Evolutionary conservation across 768 basidiomycete species (phyloP).

Genomic region (Boletus rufocinnamomeus): DNA sequence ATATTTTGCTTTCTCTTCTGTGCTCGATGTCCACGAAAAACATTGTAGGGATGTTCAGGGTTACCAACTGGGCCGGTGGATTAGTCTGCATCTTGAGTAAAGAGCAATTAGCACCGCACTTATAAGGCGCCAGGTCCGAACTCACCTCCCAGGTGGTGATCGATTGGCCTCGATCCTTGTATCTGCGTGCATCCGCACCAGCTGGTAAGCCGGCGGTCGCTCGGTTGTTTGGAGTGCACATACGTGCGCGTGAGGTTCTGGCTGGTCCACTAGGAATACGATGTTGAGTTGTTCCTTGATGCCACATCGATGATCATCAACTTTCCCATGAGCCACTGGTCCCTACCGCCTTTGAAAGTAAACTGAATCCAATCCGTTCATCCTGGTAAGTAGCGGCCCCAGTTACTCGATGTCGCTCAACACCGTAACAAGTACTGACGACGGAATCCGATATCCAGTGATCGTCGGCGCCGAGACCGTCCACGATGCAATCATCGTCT

Average conservation of each 20-base stretch:
- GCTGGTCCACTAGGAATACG: too few species aligned
- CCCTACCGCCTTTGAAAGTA: not conserved
- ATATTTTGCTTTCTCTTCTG: too few species aligned
- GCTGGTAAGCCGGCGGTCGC: not conserved
- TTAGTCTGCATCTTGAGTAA: not conserved
- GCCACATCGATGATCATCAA: not conserved
- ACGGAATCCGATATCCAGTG: not conserved
- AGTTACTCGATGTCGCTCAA: not conserved
- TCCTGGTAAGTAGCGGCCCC: not conserved
- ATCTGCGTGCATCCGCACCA: too few species aligned
- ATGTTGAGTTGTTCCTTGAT: not conserved
- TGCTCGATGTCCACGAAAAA: too few species aligned
- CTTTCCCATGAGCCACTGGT: not conserved
- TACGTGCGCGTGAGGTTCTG: not conserved
- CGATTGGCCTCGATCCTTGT: too few species aligned
- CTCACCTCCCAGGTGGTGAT: too few species aligned
- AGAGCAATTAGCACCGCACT: not conserved
- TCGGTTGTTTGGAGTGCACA: not conserved
- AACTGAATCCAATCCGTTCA: not conserved
- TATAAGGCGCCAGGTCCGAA: not conserved
- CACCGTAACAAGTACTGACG: not conserved
- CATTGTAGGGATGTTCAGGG: not conserved
- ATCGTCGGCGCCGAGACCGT: not conserved
- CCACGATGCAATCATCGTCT: slow-evolving; percentile 12
- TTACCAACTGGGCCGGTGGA: not conserved